Conservation (phyloP, 768 basidiomycete genomes). For the Ramaria sp. region DNA sequence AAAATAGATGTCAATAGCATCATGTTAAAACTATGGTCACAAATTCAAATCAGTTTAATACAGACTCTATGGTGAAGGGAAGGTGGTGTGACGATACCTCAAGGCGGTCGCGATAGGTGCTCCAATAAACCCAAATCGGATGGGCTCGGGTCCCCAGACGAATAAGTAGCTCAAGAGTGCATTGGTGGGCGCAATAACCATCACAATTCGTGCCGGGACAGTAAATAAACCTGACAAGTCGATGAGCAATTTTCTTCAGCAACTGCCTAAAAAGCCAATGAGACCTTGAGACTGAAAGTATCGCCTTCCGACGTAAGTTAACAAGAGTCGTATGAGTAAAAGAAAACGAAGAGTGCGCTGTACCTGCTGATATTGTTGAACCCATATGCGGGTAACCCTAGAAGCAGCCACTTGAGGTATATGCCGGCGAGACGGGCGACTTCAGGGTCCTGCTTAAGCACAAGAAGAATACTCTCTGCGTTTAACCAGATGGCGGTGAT, state of each 20-base stretch:
- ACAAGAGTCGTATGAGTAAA: background rate
- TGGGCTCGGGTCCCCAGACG: constrained; percentile 74
- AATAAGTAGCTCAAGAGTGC: constrained; percentile 72
- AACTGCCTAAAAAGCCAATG: constrained; percentile 4
- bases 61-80: background rate
- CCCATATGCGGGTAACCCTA: constrained; percentile 71
- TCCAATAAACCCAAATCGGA: constrained; percentile 83
- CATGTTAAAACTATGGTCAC: constrained; percentile 57
- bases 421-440: constrained; percentile 66
- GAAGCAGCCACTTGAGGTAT: constrained; percentile 65
- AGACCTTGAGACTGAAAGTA: constrained; percentile 79
- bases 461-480: constrained; percentile 67
- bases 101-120: constrained; percentile 86
- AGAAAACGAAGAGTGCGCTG: background rate
- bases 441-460: constrained; percentile 69
- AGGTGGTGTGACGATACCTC: background rate
- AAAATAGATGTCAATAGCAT: constrained; percentile 49
- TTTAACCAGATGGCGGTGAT: constrained; percentile 73
- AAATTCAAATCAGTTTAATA: background rate
- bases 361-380: constrained; percentile 46
- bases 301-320: constrained; percentile 26
- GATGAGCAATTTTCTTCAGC: background rate
- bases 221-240: constrained; percentile 52
- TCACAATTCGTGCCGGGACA: constrained; percentile 74
- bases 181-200: constrained; percentile 80